Evolutionary conservation across 1,284 basidiomycete species (phyloP).

Genomic region (Austroboletus novae-zelandiae): DNA sequence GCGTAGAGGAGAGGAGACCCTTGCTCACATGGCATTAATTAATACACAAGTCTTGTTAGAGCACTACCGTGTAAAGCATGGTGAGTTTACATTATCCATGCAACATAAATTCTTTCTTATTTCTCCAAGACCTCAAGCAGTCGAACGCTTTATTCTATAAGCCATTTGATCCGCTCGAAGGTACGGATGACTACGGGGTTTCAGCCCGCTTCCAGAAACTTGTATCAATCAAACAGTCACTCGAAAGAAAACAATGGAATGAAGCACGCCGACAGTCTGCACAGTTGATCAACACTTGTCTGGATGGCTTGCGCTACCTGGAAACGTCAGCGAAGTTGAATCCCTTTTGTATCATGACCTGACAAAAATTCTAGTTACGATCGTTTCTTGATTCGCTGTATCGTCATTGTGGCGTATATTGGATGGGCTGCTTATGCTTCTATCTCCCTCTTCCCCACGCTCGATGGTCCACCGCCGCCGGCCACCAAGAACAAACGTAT

Average conservation of each 20-base stretch:
- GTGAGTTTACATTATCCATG: conserved; percentile 36
- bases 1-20: conserved; percentile 35
- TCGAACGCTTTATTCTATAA: conserved; percentile 58
- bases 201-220: conserved; percentile 29
- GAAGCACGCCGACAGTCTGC: conserved; percentile 51
- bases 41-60: conserved; percentile 79
- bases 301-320: conserved; percentile 76
- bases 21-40: conserved; percentile 58
- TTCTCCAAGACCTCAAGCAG: conserved; percentile 56
- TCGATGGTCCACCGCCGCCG: neutral
- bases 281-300: conserved; percentile 53
- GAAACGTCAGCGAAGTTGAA: conserved; percentile 55
- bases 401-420: conserved; percentile 73
- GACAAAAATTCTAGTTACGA: conserved; percentile 56
- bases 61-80: conserved; percentile 78
- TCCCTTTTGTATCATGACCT: conserved; percentile 8
- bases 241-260: conserved; percentile 46
- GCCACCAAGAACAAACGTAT: neutral
- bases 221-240: conserved; percentile 42
- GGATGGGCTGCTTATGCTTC: conserved; percentile 77
- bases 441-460: conserved; percentile 44
- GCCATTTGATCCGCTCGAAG: conserved; percentile 49
- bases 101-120: conserved; percentile 5
- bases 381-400: conserved; percentile 64
- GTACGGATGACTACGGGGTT: conserved; percentile 23